These are phyloP conservation scores for Lentinus brumalis DNA, from an alignment of 768 basidiomycete species.

Conservation along the genomic window DNA sequence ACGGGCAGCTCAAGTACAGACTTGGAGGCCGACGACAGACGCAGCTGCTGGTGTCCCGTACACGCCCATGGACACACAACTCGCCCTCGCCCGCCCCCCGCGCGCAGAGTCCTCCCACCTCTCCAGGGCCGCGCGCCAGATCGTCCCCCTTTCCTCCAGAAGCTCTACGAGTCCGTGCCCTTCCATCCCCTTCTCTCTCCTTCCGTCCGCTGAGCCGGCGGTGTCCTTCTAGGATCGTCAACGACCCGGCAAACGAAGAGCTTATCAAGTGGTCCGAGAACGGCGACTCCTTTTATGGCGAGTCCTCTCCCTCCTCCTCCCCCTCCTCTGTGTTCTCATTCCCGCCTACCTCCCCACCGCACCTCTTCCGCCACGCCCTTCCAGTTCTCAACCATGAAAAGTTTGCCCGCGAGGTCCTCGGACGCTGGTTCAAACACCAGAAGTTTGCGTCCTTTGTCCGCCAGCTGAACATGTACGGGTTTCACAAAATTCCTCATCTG, in stretches of 20 bases:
- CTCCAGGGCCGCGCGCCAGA: conserved; percentile 48
- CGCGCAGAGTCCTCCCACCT: conserved; percentile 42
- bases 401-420: conserved; percentile 86
- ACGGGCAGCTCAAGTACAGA: too few species aligned
- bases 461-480: conserved; percentile 95
- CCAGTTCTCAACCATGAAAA: conserved; percentile 90
- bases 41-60: neutral
- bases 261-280: conserved; percentile 91
- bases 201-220: neutral
- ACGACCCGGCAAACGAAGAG: conserved; percentile 77
- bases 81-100: conserved; percentile 54
- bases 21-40: too few species aligned
- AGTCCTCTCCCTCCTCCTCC: conserved; percentile 17
- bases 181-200: neutral
- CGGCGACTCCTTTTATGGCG: conserved; percentile 93
- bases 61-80: conserved; percentile 57
- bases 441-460: conserved; percentile 93
- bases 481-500: conserved; percentile 93
- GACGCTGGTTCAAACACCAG: conserved; percentile 96
- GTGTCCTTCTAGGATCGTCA: conserved; percentile 77
- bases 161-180: conserved; percentile 80
- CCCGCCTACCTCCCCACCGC: neutral
- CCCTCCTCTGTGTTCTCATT: neutral
- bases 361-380: neutral
- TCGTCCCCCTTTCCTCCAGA: conserved; percentile 89